Evolutionary conservation across 768 basidiomycete species (phyloP).

Genomic region (Mycena filopes): DNA sequence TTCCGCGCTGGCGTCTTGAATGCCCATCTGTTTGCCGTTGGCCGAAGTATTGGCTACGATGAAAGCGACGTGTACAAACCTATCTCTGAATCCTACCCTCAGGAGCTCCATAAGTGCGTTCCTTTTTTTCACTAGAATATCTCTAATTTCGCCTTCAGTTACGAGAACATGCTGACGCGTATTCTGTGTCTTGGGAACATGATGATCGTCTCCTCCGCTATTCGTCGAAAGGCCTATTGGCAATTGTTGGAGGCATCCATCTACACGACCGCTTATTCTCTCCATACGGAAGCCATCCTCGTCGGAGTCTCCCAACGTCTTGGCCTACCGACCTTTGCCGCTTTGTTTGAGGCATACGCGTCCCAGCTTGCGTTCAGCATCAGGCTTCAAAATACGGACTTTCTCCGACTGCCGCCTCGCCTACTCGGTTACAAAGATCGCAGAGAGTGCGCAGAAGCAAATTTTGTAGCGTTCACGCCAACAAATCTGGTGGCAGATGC

Average conservation of each 20-base stretch:
- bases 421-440: constrained; percentile 81
- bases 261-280: constrained; percentile 45
- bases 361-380: constrained; percentile 81
- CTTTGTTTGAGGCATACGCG: constrained; percentile 83
- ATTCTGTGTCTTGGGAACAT: constrained; percentile 78
- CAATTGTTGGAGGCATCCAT: constrained; percentile 80
- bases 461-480: constrained; percentile 75
- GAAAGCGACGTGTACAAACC: constrained; percentile 56
- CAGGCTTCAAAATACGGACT: constrained; percentile 57
- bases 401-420: constrained; percentile 72
- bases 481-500: constrained; percentile 65
- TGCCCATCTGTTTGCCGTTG: constrained; percentile 65
- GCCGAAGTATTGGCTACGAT: constrained; percentile 46
- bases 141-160: constrained; percentile 51
- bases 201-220: constrained; percentile 80
- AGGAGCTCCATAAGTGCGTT: constrained; percentile 62
- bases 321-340: constrained; percentile 67
- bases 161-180: constrained; percentile 81
- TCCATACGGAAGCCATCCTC: constrained; percentile 64
- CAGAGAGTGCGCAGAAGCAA: constrained; percentile 72
- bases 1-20: constrained; percentile 76
- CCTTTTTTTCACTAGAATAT: constrained; percentile 6
- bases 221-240: constrained; percentile 88
- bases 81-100: constrained; percentile 57
- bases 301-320: constrained; percentile 71